Conservation (phyloP, 2,329 filamentous ascomycete species). For the Penicillium occitanis region DNA sequence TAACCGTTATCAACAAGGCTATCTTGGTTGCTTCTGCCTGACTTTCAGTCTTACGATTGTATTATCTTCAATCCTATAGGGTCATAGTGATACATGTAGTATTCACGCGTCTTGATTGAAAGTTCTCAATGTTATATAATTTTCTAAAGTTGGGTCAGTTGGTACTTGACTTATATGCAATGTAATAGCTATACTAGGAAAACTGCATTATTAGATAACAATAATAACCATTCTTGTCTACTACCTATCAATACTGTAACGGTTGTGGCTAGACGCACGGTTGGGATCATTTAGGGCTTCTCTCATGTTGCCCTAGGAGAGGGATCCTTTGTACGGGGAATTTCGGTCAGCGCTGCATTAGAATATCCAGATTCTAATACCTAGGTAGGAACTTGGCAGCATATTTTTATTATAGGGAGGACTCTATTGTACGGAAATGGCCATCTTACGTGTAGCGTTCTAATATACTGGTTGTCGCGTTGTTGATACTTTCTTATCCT, state of each 20-base stretch:
- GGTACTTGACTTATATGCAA: too few species aligned
- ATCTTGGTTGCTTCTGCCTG: too few species aligned
- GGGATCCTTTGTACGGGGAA: not conserved
- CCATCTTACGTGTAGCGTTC: not conserved
- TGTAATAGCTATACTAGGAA: too few species aligned
- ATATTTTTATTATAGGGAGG: not conserved
- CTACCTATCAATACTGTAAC: not conserved
- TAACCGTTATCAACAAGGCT: too few species aligned
- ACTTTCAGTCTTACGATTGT: too few species aligned
- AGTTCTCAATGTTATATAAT: too few species aligned
- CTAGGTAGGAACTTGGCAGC: not conserved
- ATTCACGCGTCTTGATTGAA: too few species aligned
- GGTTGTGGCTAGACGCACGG: not conserved
- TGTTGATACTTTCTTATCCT: not conserved
- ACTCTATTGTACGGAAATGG: not conserved
- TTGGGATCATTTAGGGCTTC: not conserved
- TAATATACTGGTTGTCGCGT: not conserved
- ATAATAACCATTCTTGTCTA: too few species aligned
- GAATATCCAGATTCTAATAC: not conserved
- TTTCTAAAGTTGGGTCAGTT: too few species aligned
- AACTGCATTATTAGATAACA: too few species aligned
- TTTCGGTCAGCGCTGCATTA: not conserved
- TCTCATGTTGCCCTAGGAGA: not conserved
- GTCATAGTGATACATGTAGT: too few species aligned
- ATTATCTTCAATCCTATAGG: too few species aligned